Base-by-base conservation (phyloP, 73 alveolate species). In the Blepharisma japonicum region DNA sequence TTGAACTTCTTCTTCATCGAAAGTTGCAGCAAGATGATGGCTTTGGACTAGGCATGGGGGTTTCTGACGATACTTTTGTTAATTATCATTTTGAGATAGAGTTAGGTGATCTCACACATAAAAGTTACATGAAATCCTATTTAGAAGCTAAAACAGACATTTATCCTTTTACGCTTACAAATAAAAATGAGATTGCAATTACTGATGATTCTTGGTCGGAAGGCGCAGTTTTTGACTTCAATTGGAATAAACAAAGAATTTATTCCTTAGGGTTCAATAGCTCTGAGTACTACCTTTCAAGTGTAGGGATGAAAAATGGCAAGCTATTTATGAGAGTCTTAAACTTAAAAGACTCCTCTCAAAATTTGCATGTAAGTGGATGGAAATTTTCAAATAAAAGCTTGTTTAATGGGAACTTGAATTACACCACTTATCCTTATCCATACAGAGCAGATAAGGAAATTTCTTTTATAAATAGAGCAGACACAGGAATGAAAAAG, bases 1-100 rank as follows among this genome's bases (percentile, higher is more conserved):
- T 61, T 25, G 74, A 61, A 5, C 74, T 61, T 0, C 74, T 14
- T 25, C 47, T 61, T 20, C 74, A 61, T 25, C 14, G 74, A 25
- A 61, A 61, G 18, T 48, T 39, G 0, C 50, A 61, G 23, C 14
- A 25, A 9, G 74, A 61, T 5, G 74, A 61, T 61, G 74, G 14
- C 18, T 39, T 61, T 14, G 74, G 74, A 9, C 74, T 61, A 8
- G 74, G 74, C 14, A 14, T 18, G 11, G 47, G 47, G 11, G n/a
- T 61, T 0, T 8, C 14, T 18, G 74, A 61, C 5, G 23, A n/a
- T 39, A 14, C 18, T 25, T 20, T 25, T 14, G 74, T 25, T 25
- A 1, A 61, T 2, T 39, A 61, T 61, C 47, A 61, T 8, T 61
- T 61, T 61, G 27, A 18, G 21, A 4, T 51, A 18, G 21, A 11